Percentiles rank a stretch among this genome's conserved stretches.
Evolutionary conservation across 805 yeast species (phyloP).

Genomic region (Saccharomycopsis javanensis): DNA sequence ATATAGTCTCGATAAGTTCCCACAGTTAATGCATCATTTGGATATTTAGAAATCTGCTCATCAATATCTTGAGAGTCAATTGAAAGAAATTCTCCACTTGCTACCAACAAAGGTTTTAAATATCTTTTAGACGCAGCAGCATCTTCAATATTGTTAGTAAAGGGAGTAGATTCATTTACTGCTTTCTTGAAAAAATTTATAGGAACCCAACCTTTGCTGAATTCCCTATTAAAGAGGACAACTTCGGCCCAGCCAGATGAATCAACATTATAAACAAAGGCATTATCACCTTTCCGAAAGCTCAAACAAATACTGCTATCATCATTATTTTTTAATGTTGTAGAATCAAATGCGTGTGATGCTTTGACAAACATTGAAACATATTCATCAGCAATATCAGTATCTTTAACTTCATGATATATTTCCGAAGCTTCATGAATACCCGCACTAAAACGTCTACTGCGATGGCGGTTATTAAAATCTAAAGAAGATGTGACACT

Average conservation of each 20-base stretch:
- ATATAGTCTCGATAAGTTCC: conserved; percentile 31
- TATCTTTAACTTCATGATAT: background rate
- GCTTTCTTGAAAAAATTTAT: conserved; percentile 60
- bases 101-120: conserved; percentile 43
- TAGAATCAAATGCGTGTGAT: conserved; percentile 47
- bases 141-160: conserved; percentile 19
- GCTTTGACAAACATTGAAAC: conserved; percentile 49
- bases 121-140: conserved; percentile 40
- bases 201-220: conserved; percentile 77
- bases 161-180: conserved; percentile 24
- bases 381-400: conserved; percentile 23
- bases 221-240: conserved; percentile 45
- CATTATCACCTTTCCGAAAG: conserved; percentile 58
- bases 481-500: conserved; percentile 15
- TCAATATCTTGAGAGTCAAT: conserved; percentile 50
- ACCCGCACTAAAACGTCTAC: conserved; percentile 15
- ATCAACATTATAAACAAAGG: conserved; percentile 70
- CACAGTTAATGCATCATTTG: conserved; percentile 19
- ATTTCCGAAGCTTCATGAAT: conserved; percentile 10
- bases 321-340: conserved; percentile 49
- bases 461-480: conserved; percentile 13
- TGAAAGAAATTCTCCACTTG: conserved; percentile 53
- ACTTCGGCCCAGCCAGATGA: conserved; percentile 88
- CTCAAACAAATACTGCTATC: conserved; percentile 69
- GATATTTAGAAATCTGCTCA: background rate